Evolutionary conservation across 2,329 filamentous ascomycete species (phyloP), one percentile per base, ranked within the genome.

Genomic region (Cladobotryum mycophilum): DNA sequence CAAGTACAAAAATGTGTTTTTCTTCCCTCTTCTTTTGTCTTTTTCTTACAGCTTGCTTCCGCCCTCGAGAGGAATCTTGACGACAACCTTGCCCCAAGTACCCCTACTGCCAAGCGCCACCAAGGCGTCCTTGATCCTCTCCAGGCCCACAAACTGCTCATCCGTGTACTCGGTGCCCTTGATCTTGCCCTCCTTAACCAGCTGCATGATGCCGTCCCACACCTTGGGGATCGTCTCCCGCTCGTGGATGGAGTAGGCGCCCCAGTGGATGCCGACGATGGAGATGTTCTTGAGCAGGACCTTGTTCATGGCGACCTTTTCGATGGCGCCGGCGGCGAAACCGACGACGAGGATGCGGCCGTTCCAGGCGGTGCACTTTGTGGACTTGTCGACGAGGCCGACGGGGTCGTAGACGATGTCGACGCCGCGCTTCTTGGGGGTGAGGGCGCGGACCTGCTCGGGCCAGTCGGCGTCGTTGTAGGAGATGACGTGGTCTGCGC

Each of bases 391-490:
- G 45, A 96, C 88, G 65, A 96, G 72, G 1, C 92, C 92, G 1
- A 97, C 92, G 12, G 92, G 90, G 67, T 97, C 92, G 71, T 89
- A 97, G 18, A 97, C 91, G 47, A 97, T 89, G 68, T 97, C 91
- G 15, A 96, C 91, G 11, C 90, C 82, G 41, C 73, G 68, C 1
- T 80, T 80, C 55, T 82, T 81, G 0, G 88, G 88, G 4, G 86
- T 92, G 52, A 97, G 69, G 58, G 81, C 82, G 72, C 88, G 88
- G 44, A 96, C 89, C 54, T 82, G 68, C 2, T 76, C 73, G n/a
- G 81, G 78, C 76, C 85, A 85, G 49, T 76, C 71, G 2, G 75
- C 64, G 55, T 86, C 76, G 15, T 76, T 76, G 69, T 96, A 96
- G 67, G 92, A 82, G 53, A 97, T 68, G 3, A 81, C 80, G 66